Evolutionary conservation across 2,329 filamentous ascomycete species (phyloP).

Genomic region (Colletotrichum agaves): DNA sequence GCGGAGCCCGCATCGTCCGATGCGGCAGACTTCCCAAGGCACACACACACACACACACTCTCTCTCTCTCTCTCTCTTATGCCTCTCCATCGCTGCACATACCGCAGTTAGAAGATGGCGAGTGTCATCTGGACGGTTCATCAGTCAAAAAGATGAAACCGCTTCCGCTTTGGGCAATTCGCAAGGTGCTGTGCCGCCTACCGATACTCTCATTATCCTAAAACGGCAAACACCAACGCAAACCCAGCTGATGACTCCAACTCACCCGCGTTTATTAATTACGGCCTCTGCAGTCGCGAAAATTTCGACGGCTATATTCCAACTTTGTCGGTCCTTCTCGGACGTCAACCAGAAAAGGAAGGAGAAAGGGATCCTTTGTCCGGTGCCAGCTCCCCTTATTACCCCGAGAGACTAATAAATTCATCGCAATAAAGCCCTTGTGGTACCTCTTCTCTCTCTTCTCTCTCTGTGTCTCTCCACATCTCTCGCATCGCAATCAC

Average conservation of each 20-base stretch:
- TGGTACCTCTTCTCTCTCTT: background rate
- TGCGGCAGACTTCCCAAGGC: background rate
- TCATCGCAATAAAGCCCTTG: background rate
- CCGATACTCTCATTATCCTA: conserved; percentile 1
- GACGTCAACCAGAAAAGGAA: too few species aligned
- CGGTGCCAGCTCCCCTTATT: background rate
- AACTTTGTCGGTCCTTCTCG: background rate
- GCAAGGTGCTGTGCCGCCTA: conserved; percentile 18
- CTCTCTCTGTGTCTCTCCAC: background rate
- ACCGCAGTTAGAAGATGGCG: background rate
- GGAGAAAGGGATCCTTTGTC: background rate
- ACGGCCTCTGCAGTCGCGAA: background rate
- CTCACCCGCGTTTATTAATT: background rate
- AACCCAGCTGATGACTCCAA: background rate
- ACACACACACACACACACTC: too few species aligned
- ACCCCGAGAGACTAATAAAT: background rate
- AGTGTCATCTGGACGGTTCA: conserved; percentile 17
- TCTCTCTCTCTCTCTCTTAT: background rate
- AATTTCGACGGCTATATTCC: background rate
- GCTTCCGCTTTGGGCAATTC: conserved; percentile 25
- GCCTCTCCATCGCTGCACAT: background rate
- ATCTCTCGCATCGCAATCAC: background rate
- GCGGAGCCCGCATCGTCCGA: conserved; percentile 18
- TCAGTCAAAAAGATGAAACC: conserved; percentile 17
- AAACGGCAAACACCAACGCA: background rate